Evolutionary conservation across 2,329 filamentous ascomycete genomes (phyloP).

Genomic region (Xylariaceae sp.): DNA sequence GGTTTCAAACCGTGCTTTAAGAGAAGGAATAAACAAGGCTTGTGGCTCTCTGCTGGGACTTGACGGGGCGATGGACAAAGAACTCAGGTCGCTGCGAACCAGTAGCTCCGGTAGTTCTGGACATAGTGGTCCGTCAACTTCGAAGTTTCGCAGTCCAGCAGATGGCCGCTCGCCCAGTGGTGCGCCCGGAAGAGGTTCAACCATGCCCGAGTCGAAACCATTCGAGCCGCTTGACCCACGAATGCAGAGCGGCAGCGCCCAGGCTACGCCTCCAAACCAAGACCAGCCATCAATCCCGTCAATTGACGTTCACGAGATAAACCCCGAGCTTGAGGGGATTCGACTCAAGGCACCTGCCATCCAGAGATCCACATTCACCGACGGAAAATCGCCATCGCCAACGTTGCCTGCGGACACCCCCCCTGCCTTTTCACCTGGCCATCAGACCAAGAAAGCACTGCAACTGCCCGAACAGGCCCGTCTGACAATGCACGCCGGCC

Average conservation of each 20-base stretch:
- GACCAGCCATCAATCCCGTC: constrained; percentile 53
- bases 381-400: constrained; percentile 28
- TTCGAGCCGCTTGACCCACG: constrained; percentile 43
- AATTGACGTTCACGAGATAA: constrained; percentile 57
- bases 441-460: constrained; percentile 45
- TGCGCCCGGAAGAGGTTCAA: constrained; percentile 27
- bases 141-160: constrained; percentile 17
- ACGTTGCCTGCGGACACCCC: constrained; percentile 28
- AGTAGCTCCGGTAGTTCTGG: constrained; percentile 20
- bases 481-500: constrained; percentile 61
- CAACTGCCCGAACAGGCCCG: constrained; percentile 48
- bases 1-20: background rate
- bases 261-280: constrained; percentile 11
- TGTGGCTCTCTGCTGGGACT: background rate
- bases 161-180: constrained; percentile 21
- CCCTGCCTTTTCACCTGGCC: constrained; percentile 34
- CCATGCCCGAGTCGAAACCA: constrained; percentile 36
- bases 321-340: constrained; percentile 60
- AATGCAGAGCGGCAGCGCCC: constrained; percentile 40
- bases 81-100: constrained; percentile 12
- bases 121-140: constrained; percentile 12
- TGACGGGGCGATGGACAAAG: constrained; percentile 15
- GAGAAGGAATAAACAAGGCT: background rate
- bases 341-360: constrained; percentile 54
- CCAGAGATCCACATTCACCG: constrained; percentile 50